These are phyloP conservation scores for Talaromyces sp. DNA, from an alignment of 2,329 filamentous ascomycete species.

Conservation along the genomic window DNA sequence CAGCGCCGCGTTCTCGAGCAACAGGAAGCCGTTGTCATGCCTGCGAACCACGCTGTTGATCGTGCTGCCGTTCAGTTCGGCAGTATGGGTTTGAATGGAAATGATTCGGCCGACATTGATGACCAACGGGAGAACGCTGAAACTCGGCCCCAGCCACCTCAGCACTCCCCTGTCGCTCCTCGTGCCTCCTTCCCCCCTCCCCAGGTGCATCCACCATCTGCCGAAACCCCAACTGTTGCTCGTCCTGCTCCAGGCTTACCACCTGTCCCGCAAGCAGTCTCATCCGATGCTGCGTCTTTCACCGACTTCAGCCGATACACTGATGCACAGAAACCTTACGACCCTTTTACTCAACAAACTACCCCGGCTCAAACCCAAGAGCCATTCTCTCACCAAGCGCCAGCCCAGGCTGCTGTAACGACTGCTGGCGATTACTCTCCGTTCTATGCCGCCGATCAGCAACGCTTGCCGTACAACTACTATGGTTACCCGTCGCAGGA, in stretches of 20 bases:
- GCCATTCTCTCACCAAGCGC: slow-evolving; percentile 50
- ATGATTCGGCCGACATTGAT: slow-evolving; percentile 66
- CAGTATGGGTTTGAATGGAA: slow-evolving; percentile 82
- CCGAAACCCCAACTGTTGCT: slow-evolving; percentile 43
- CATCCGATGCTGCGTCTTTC: slow-evolving; percentile 40
- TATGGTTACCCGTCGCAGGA: slow-evolving; percentile 72
- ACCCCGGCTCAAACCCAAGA: slow-evolving; percentile 59
- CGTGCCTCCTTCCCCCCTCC: slow-evolving; percentile 78
- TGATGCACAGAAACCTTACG: slow-evolving; percentile 72
- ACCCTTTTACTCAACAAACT: slow-evolving; percentile 77
- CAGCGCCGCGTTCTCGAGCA: slow-evolving; percentile 87
- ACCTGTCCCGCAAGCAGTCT: slow-evolving; percentile 53
- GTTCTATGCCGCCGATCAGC: slow-evolving; percentile 76
- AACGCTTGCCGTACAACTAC: slow-evolving; percentile 71
- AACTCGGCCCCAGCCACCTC: slow-evolving; percentile 86
- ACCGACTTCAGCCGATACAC: slow-evolving; percentile 53
- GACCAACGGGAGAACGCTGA: slow-evolving; percentile 93
- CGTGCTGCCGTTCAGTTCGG: slow-evolving; percentile 93
- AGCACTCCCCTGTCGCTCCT: slow-evolving; percentile 84
- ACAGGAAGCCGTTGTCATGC: slow-evolving; percentile 97
- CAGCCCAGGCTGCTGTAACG: slow-evolving; percentile 54
- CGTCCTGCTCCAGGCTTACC: slow-evolving; percentile 61
- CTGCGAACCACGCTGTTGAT: slow-evolving; percentile 91
- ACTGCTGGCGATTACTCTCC: slow-evolving; percentile 71
- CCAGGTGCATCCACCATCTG: slow-evolving; percentile 32